Evolutionary conservation across 768 basidiomycete species (phyloP), one percentile per base, ranked within the genome.

Genomic region (Sistotremastrum niveocremeum): DNA sequence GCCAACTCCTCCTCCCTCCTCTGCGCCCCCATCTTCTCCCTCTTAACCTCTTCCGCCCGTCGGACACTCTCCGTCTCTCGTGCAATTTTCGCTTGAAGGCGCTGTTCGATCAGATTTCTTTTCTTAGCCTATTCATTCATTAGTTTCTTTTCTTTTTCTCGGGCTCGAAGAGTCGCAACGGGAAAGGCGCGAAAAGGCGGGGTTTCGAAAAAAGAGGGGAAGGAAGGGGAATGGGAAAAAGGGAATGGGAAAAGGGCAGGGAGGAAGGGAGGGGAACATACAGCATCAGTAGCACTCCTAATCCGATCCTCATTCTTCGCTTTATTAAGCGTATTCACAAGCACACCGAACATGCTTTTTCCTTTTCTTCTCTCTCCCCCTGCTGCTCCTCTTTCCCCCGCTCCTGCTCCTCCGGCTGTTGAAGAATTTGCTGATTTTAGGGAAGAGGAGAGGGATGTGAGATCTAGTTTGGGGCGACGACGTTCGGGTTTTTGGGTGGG

Each of bases 21-120:
- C 61, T 77, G 84, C 40, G 85, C 83, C 36, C 58, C 51, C 42
- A 75, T 76, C 63, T 84, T 84, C 65, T 85, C 83, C 62, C 84
- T 84, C 65, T 86, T 86, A 49, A 79, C 81, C 64, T 88, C 84
- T 70, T 86, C 85, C 54, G 81, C 79, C 62, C 80, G 73, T 61
- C 84, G 77, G 65, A 88, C 84, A 69, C 79, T 71, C 63, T 84
- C 84, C 71, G 81, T 84, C 62, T 89, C 86, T 72, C 79, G 82
- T 60, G 76, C 73, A 52, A 89, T 73, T 66, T 85, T 88, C 67
- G 71, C 71, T 70, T 87, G 84, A 67, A 89, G 71, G 67, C 84
- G 79, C 61, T 84, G 79, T 60, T 89, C 85, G 59, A 83, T 82
- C 58, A 82, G 57, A 53, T 84, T 83, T 52, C 85, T 70, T 64